These are phyloP conservation scores for Apiotrichum montevideense DNA, from an alignment of 1,284 basidiomycete species.

Conservation along the genomic window DNA sequence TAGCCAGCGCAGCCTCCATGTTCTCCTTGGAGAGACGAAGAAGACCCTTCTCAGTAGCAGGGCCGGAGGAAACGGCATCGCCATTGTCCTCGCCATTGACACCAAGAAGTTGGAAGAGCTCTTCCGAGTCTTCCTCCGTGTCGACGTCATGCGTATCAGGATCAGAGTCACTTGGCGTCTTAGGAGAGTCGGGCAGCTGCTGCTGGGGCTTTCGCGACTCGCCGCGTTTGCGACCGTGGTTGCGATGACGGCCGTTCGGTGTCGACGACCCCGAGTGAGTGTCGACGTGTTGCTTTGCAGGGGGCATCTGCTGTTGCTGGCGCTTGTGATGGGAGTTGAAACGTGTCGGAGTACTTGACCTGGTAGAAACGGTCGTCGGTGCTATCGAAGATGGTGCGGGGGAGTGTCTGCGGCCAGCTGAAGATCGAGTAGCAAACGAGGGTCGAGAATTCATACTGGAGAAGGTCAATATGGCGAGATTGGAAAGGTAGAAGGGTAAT, in stretches of 20 bases:
- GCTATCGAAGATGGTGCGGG: neutral
- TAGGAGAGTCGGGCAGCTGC: neutral
- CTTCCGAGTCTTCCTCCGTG: conserved; percentile 23
- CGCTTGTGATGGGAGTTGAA: conserved; percentile 2
- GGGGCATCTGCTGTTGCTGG: neutral
- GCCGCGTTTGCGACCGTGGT: conserved; percentile 3
- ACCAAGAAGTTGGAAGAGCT: conserved; percentile 33
- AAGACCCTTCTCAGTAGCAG: conserved; percentile 6
- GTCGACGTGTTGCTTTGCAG: neutral
- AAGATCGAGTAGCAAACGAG: neutral
- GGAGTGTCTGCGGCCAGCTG: neutral
- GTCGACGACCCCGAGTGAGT: neutral
- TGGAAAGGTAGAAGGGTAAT: neutral
- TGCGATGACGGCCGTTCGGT: conserved; percentile 4
- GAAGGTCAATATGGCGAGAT: neutral
- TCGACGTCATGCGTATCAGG: conserved; percentile 8
- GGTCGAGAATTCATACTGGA: neutral
- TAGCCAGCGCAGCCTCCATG: conserved; percentile 9
- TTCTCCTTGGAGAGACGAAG: conserved; percentile 9
- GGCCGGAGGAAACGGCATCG: neutral
- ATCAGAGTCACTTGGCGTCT: conserved; percentile 6
- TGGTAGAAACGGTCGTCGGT: neutral
- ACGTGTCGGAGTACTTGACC: conserved; percentile 4
- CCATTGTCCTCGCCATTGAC: conserved; percentile 10
- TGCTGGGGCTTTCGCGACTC: conserved; percentile 6